A percentile compares a stretch with the other conserved stretches of the same genome.
Evolutionary conservation across 2,329 filamentous ascomycete species (phyloP).

Genomic region (Ascochyta fabae): DNA sequence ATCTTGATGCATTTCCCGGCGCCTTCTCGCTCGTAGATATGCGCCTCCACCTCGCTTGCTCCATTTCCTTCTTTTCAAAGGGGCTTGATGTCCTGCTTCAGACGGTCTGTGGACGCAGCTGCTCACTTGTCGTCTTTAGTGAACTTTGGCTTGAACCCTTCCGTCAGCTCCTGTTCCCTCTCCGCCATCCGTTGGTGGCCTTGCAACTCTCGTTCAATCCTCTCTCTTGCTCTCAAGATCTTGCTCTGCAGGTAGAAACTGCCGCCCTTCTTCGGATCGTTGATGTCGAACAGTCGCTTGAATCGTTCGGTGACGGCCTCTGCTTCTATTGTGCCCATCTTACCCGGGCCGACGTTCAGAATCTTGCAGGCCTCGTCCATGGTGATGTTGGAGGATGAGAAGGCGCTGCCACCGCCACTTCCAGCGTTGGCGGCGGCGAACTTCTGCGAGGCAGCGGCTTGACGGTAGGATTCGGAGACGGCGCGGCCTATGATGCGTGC

Average conservation of each 20-base stretch:
- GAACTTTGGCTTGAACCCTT: constrained; percentile 93
- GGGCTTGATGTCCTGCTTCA: background rate
- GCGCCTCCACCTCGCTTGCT: background rate
- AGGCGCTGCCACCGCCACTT: constrained; percentile 55
- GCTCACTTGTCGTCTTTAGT: constrained; percentile 72
- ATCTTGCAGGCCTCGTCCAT: constrained; percentile 98
- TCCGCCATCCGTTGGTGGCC: constrained; percentile 73
- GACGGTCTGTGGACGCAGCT: background rate
- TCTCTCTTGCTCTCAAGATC: constrained; percentile 85
- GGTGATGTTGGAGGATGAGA: constrained; percentile 75
- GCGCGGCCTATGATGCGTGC: constrained; percentile 90
- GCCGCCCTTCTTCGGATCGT: constrained; percentile 93
- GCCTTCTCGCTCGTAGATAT: background rate
- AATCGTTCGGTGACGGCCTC: constrained; percentile 84
- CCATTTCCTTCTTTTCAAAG: background rate
- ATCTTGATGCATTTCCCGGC: constrained; percentile 26
- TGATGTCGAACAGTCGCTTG: constrained; percentile 92
- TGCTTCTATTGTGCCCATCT: constrained; percentile 76
- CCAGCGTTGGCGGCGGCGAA: constrained; percentile 75
- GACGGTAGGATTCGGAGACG: constrained; percentile 92
- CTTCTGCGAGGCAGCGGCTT: constrained; percentile 85
- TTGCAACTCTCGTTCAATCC: constrained; percentile 85
- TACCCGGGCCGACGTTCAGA: constrained; percentile 90
- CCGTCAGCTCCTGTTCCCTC: constrained; percentile 77
- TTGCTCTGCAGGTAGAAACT: constrained; percentile 99